Percentiles rank a stretch among this genome's conserved stretches.
These are phyloP conservation scores for Cordyceps militaris DNA, from an alignment of 2,329 filamentous ascomycete species.

Conservation along the genomic window DNA sequence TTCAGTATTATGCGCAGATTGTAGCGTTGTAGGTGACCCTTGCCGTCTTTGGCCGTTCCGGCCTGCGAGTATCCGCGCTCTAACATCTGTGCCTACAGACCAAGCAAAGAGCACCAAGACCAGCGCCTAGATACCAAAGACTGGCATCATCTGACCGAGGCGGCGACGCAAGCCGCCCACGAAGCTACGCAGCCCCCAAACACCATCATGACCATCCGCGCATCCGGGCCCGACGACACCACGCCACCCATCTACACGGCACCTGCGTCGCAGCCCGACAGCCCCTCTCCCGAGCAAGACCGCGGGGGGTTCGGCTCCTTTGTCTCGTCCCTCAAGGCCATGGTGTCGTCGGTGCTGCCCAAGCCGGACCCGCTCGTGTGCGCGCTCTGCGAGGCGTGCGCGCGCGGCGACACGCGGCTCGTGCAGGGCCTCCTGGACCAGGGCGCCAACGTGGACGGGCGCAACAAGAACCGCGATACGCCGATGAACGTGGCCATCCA, in stretches of 20 bases:
- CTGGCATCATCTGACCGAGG: not conserved
- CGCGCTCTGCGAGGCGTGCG: constrained; percentile 16
- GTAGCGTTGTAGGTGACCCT: not conserved
- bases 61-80: too few species aligned
- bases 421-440: constrained; percentile 18
- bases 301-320: not conserved
- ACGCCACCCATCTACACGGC: not conserved
- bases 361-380: constrained; percentile 4
- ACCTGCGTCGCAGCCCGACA: not conserved
- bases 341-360: constrained; percentile 4
- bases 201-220: not conserved
- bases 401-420: constrained; percentile 17
- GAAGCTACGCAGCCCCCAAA: not conserved
- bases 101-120: not conserved
- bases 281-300: not conserved
- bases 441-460: constrained; percentile 21
- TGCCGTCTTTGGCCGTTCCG: too few species aligned
- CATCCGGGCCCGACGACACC: not conserved
- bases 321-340: not conserved
- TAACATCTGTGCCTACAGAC: not conserved
- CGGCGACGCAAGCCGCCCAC: not conserved
- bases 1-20: not conserved
- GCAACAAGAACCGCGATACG: constrained; percentile 19
- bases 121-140: not conserved
- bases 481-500: constrained; percentile 19